These are phyloP conservation scores for Diphasiastrum complanatum DNA, from an alignment of 83 land plant species.

Conservation along the genomic window DNA sequence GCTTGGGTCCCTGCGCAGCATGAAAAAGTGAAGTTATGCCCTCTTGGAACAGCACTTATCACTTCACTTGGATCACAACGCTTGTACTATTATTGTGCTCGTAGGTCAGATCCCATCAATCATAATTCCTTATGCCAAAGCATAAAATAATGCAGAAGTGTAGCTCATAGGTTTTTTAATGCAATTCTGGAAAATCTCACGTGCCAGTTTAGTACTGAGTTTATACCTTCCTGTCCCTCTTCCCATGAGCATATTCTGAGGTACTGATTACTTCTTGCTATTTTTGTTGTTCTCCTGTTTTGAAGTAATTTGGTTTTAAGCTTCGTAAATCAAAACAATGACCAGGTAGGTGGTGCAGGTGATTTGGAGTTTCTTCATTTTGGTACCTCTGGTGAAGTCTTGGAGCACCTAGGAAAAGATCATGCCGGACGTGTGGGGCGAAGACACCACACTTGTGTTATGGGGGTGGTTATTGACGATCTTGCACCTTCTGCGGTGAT, in stretches of 20 bases:
- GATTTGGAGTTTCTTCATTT: conserved; percentile 80
- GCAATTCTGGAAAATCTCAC: no score
- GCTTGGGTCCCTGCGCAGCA: conserved; percentile 90
- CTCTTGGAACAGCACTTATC: conserved; percentile 63
- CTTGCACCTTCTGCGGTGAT: conserved; percentile 72
- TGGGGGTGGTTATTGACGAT: conserved; percentile 63
- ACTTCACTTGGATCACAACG: conserved; percentile 48
- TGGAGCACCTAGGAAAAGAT: conserved; percentile 62
- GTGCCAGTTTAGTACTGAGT: no score
- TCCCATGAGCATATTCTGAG: no score
- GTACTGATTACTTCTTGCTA: no score
- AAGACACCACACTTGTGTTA: conserved; percentile 65
- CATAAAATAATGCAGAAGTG: no score
- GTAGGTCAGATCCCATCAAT: conserved; percentile 23
- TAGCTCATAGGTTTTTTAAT: no score
- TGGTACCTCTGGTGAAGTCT: conserved; percentile 87
- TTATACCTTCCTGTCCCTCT: no score
- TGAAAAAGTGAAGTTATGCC: conserved; percentile 65
- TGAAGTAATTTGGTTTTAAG: no score
- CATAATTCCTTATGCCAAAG: no score
- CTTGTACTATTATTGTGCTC: conserved; percentile 73
- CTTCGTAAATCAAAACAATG: no score
- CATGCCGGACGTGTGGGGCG: conserved; percentile 53
- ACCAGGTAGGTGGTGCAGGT: conserved; percentile 44
- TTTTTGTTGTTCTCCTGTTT: background rate